These are phyloP conservation scores for Colletotrichum sp. DNA, from an alignment of 2,329 filamentous ascomycete species.

Conservation along the genomic window DNA sequence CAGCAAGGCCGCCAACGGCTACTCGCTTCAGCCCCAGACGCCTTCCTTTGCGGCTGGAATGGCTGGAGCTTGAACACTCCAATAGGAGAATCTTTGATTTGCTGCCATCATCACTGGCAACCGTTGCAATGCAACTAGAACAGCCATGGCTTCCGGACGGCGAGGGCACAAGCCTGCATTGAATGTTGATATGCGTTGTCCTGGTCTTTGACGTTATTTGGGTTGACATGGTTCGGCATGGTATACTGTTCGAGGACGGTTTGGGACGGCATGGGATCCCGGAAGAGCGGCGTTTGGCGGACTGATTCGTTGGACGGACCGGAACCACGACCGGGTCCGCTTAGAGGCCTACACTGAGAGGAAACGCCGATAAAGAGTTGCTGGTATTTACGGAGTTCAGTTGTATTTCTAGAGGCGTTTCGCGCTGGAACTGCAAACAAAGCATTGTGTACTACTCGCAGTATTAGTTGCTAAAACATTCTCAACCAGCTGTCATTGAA, in stretches of 20 bases:
- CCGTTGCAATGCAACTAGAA: neutral
- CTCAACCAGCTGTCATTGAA: neutral
- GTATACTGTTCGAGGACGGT: neutral
- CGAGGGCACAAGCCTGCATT: constrained; percentile 5
- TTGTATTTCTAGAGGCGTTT: constrained; percentile 7
- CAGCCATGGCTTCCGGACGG: neutral
- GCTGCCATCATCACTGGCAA: neutral
- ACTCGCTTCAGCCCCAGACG: constrained; percentile 37
- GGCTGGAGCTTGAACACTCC: constrained; percentile 16
- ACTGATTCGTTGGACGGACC: constrained; percentile 9
- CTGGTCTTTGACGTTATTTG: constrained; percentile 9
- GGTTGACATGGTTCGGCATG: constrained; percentile 9
- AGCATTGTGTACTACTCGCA: neutral
- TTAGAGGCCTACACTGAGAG: neutral
- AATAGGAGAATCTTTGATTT: neutral
- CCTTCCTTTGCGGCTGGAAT: constrained; percentile 23
- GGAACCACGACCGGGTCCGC: constrained; percentile 3
- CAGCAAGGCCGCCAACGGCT: constrained; percentile 40
- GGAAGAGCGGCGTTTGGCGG: constrained; percentile 15
- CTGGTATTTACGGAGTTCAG: neutral
- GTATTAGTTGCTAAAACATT: neutral
- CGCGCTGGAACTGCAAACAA: neutral
- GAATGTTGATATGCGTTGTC: constrained; percentile 1
- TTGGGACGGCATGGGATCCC: constrained; percentile 10
- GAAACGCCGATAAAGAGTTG: constrained; percentile 5